Percentiles rank a stretch among this genome's conserved stretches.
phyloP scores from a whole-genome alignment of 805 yeast genomes.

The Citeromyces nyonsensis region DNA sequence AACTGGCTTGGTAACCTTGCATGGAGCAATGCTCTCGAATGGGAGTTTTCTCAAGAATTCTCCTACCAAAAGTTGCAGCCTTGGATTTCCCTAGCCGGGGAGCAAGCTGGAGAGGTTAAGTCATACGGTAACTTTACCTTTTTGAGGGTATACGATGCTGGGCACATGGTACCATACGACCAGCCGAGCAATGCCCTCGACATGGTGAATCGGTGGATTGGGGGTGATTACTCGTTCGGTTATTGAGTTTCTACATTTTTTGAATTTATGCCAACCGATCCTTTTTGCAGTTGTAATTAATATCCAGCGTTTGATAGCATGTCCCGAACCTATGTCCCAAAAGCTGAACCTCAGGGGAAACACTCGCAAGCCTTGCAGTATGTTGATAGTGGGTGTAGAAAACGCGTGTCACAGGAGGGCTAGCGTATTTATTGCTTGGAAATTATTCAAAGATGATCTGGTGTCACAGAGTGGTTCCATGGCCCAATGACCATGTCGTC shows the following conservation, averaged over 20 bases:
- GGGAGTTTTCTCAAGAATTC: conserved; percentile 2
- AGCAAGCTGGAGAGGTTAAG: conserved; percentile 59
- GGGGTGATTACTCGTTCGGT: conserved; percentile 13
- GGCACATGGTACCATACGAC: conserved; percentile 88
- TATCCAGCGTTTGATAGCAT: too few species aligned
- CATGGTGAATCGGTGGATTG: conserved; percentile 64
- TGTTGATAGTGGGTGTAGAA: too few species aligned
- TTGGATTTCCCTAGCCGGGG: conserved; percentile 11
- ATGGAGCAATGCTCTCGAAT: conserved; percentile 61
- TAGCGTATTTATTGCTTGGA: too few species aligned
- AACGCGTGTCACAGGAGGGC: too few species aligned
- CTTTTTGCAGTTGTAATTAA: too few species aligned
- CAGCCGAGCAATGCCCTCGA: conserved; percentile 62
- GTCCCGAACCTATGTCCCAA: too few species aligned
- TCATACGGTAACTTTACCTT: conserved; percentile 58
- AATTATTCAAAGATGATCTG: too few species aligned
- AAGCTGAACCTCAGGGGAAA: too few species aligned
- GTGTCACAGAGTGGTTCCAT: too few species aligned
- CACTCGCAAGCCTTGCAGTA: too few species aligned
- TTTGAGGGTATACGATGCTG: conserved; percentile 67
- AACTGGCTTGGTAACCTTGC: conserved; percentile 93
- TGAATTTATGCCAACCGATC: too few species aligned
- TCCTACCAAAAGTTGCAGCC: conserved; percentile 1
- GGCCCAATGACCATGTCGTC: too few species aligned
- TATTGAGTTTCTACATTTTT: conserved; percentile 28